These are phyloP conservation scores for Alternaria tenuissima DNA, from an alignment of 2,329 filamentous ascomycete species.

Conservation along the genomic window DNA sequence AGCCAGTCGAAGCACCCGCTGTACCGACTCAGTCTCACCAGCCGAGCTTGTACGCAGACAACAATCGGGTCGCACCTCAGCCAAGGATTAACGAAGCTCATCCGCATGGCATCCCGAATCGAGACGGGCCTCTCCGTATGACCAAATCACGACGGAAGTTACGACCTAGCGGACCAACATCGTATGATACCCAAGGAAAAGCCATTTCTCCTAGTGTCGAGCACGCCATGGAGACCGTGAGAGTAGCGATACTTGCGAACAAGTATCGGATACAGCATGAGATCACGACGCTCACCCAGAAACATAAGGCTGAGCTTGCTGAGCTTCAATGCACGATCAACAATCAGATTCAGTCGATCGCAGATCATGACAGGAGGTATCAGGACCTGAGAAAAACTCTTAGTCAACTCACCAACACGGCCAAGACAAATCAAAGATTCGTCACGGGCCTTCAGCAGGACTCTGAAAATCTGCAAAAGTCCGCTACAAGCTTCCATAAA, in stretches of 20 bases:
- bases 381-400: conserved; percentile 8
- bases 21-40: not conserved
- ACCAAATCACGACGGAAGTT: conserved; percentile 19
- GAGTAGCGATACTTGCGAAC: conserved; percentile 20
- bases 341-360: conserved; percentile 16
- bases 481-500: conserved; percentile 15
- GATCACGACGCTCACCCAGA: not conserved
- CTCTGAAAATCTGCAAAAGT: conserved; percentile 32
- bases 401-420: conserved; percentile 20
- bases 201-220: conserved; percentile 11
- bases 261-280: conserved; percentile 19
- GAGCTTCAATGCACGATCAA: conserved; percentile 17
- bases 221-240: conserved; percentile 13
- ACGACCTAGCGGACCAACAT: not conserved
- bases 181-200: not conserved
- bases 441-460: conserved; percentile 41
- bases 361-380: conserved; percentile 17
- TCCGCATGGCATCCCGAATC: not conserved
- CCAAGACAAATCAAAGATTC: conserved; percentile 34
- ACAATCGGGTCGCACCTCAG: not conserved
- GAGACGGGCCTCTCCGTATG: conserved; percentile 9
- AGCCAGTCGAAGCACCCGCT: too few relatives aligned
- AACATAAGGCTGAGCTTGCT: conserved; percentile 16
- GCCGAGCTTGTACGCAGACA: not conserved
- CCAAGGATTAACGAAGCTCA: not conserved